Evolutionary conservation across 1,284 basidiomycete species (phyloP).

Genomic region (Tilletia walkeri): DNA sequence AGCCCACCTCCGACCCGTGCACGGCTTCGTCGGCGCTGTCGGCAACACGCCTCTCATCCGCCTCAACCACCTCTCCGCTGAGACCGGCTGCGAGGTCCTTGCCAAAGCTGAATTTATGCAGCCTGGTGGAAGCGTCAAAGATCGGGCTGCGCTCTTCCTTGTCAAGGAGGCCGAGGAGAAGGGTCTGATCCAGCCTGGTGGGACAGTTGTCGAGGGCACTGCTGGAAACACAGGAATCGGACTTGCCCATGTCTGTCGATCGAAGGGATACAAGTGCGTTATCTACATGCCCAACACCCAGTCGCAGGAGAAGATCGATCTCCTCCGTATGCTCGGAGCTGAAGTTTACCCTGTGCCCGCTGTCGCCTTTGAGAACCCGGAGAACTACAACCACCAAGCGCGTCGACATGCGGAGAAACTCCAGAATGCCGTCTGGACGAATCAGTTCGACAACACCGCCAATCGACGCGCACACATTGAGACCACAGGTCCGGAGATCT

Average conservation of each 20-base stretch:
- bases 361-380: slow-evolving; percentile 90
- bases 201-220: slow-evolving; percentile 94
- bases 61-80: slow-evolving; percentile 70
- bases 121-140: slow-evolving; percentile 98
- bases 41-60: slow-evolving; percentile 85
- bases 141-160: slow-evolving; percentile 89
- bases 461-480: slow-evolving; percentile 86
- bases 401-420: slow-evolving; percentile 77
- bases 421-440: slow-evolving; percentile 96
- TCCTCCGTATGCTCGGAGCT: slow-evolving; percentile 92
- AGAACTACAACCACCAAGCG: slow-evolving; percentile 99
- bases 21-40: slow-evolving; percentile 83
- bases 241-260: slow-evolving; percentile 84
- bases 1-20: slow-evolving; percentile 35
- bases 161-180: slow-evolving; percentile 83
- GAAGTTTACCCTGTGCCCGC: slow-evolving; percentile 94
- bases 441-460: slow-evolving; percentile 92
- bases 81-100: slow-evolving; percentile 81
- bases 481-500: slow-evolving; percentile 94
- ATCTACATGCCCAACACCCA: slow-evolving; percentile 99
- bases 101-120: slow-evolving; percentile 98
- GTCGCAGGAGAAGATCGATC: slow-evolving; percentile 92
- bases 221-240: slow-evolving; percentile 99
- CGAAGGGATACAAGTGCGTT: slow-evolving; percentile 93
- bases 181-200: slow-evolving; percentile 75